phyloP scores from a whole-genome alignment of 73 alveolate genomes.

The Effrenium voratum region DNA sequence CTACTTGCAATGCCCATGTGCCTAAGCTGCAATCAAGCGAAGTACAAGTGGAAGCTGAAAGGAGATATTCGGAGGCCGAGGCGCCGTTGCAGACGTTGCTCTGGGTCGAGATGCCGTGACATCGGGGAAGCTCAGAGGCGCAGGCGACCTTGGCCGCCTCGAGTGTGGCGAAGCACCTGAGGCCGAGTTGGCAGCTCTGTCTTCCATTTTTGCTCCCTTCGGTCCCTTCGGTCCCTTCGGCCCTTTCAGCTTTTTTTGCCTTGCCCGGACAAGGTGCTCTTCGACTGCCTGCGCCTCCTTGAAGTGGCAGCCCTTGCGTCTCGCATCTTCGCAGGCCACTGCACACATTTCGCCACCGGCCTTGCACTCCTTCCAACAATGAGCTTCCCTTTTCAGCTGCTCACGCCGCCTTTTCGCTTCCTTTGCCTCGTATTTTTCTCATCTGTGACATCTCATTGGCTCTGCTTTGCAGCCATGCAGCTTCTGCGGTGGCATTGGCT shows the following conservation, averaged over 20 bases:
- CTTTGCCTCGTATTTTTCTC: neutral
- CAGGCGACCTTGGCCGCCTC: conserved; percentile 31
- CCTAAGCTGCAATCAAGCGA: neutral
- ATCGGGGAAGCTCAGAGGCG: neutral
- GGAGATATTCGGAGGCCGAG: neutral
- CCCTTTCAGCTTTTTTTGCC: neutral
- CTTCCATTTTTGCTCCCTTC: too few species aligned
- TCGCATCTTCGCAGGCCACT: neutral
- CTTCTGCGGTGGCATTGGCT: neutral
- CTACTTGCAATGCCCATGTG: neutral
- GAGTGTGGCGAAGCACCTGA: conserved; percentile 18
- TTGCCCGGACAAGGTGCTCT: neutral
- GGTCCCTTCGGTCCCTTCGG: neutral
- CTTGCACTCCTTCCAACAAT: conserved; percentile 82
- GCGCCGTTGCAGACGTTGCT: conserved; percentile 44
- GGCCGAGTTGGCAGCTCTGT: neutral
- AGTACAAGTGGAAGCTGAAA: neutral
- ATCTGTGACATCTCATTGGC: too few species aligned
- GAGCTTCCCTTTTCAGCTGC: conserved; percentile 37
- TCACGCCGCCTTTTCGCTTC: conserved; percentile 15
- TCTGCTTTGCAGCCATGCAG: neutral
- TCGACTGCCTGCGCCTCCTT: conserved; percentile 71
- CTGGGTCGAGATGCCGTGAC: conserved; percentile 49
- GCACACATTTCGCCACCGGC: neutral
- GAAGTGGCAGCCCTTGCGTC: conserved; percentile 91